Percentiles rank a stretch among this genome's conserved stretches.
These are phyloP conservation scores for Cruciata laevipes DNA, from an alignment of 257 asterid genomes.

Conservation along the genomic window DNA sequence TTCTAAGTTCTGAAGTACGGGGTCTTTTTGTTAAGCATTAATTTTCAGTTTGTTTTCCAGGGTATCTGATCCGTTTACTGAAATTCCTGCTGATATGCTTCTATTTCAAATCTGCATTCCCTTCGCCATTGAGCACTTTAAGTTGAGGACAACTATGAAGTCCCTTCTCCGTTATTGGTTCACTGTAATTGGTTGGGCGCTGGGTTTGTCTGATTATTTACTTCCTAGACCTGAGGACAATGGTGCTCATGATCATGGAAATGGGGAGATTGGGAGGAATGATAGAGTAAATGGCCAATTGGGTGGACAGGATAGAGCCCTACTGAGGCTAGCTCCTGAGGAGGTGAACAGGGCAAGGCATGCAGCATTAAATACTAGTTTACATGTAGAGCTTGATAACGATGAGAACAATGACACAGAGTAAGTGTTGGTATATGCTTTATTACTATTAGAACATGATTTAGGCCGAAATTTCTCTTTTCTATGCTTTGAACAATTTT, in stretches of 20 bases:
- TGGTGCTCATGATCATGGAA: slow-evolving; percentile 67
- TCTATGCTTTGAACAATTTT: background rate
- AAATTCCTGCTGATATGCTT: slow-evolving; percentile 97
- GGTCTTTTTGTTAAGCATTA: background rate
- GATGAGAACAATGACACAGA: slow-evolving; percentile 66
- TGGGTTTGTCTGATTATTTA: slow-evolving; percentile 79
- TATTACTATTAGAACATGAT: background rate
- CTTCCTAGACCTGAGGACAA: slow-evolving; percentile 87
- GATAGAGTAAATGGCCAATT: slow-evolving; percentile 58
- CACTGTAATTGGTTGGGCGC: slow-evolving; percentile 95
- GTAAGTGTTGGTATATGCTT: slow-evolving; percentile 41
- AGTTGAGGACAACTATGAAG: slow-evolving; percentile 81
- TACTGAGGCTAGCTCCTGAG: slow-evolving; percentile 40
- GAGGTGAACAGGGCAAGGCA: slow-evolving; percentile 52
- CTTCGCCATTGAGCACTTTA: slow-evolving; percentile 93
- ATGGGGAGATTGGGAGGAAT: slow-evolving; percentile 59
- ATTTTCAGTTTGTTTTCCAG: slow-evolving; percentile 34
- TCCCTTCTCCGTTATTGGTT: slow-evolving; percentile 93
- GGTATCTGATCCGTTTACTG: slow-evolving; percentile 95
- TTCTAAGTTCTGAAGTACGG: background rate
- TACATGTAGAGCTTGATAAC: slow-evolving; percentile 47
- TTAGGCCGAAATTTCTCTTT: background rate
- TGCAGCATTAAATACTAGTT: slow-evolving; percentile 33
- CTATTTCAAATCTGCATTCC: slow-evolving; percentile 99
- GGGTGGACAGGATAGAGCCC: slow-evolving; percentile 51